These are phyloP conservation scores for Suhomyces pyralidae DNA, from an alignment of 805 yeast species.

Conservation along the genomic window DNA sequence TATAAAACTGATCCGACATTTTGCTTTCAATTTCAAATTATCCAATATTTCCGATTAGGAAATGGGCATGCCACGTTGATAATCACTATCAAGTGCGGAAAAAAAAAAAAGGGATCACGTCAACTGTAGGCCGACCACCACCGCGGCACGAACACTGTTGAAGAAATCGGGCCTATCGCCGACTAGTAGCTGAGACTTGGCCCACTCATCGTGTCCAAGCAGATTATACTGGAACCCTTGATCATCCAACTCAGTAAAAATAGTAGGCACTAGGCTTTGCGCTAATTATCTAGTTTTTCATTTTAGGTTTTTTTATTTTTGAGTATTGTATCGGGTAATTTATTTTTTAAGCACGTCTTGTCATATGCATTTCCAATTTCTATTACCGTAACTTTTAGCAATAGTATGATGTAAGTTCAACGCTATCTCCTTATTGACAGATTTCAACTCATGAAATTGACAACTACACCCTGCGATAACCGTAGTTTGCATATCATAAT, in stretches of 20 bases:
- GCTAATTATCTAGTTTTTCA: background rate
- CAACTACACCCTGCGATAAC: constrained; percentile 1
- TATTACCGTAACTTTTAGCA: background rate
- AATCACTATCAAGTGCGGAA: background rate
- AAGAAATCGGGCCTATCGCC: background rate
- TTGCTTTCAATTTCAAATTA: background rate
- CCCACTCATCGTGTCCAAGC: background rate
- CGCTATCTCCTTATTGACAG: constrained; percentile 2
- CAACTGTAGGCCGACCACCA: background rate
- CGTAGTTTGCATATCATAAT: background rate
- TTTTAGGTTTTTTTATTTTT: background rate
- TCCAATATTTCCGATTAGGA: background rate
- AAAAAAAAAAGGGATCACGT: background rate
- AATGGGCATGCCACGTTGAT: background rate
- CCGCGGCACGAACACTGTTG: background rate
- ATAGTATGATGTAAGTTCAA: background rate
- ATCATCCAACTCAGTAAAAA: background rate
- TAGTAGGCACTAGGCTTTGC: background rate
- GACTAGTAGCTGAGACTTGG: background rate
- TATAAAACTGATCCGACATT: background rate
- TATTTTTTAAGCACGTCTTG: constrained; percentile 1
- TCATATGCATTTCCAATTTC: background rate
- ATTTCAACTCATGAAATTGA: constrained; percentile 2
- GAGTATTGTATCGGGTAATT: background rate
- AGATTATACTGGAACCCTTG: background rate